phyloP scores from a whole-genome alignment of 2,329 filamentous ascomycete species.

The Westerdykella sp. region DNA sequence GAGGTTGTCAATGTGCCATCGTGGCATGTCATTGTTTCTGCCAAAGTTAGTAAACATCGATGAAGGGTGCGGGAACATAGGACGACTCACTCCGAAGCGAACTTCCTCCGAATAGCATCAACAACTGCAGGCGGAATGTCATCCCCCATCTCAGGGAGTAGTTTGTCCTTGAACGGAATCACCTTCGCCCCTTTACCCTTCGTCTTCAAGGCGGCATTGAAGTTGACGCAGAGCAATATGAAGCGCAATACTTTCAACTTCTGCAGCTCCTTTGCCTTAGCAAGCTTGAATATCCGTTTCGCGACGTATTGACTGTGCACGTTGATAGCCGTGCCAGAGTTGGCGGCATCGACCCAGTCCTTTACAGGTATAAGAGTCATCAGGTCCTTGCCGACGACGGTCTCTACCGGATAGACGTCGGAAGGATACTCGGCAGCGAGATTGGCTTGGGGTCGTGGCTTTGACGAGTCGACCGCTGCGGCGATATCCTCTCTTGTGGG shows the following conservation, averaged over 20 bases:
- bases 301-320: conserved; percentile 61
- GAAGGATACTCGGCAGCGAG: conserved; percentile 59
- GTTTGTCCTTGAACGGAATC: conserved; percentile 58
- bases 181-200: conserved; percentile 36
- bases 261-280: conserved; percentile 47
- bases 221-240: conserved; percentile 44
- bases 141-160: conserved; percentile 56
- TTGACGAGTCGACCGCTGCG: conserved; percentile 58
- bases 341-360: conserved; percentile 67
- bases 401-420: conserved; percentile 65
- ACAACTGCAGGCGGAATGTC: conserved; percentile 19
- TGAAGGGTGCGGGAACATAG: background rate
- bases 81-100: conserved; percentile 40
- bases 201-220: conserved; percentile 38
- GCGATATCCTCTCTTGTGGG: conserved; percentile 61
- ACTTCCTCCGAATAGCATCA: conserved; percentile 52
- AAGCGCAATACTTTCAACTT: conserved; percentile 47
- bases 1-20: conserved; percentile 65
- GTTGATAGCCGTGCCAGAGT: conserved; percentile 52
- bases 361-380: conserved; percentile 62
- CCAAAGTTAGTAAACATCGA: conserved; percentile 1
- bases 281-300: conserved; percentile 53
- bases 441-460: conserved; percentile 68
- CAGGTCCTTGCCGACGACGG: conserved; percentile 61
- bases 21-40: conserved; percentile 52